Percentiles rank a stretch among this genome's conserved stretches.
phyloP scores from a whole-genome alignment of 352 stramenopile genomes.

The Globisporangium barbulae region DNA sequence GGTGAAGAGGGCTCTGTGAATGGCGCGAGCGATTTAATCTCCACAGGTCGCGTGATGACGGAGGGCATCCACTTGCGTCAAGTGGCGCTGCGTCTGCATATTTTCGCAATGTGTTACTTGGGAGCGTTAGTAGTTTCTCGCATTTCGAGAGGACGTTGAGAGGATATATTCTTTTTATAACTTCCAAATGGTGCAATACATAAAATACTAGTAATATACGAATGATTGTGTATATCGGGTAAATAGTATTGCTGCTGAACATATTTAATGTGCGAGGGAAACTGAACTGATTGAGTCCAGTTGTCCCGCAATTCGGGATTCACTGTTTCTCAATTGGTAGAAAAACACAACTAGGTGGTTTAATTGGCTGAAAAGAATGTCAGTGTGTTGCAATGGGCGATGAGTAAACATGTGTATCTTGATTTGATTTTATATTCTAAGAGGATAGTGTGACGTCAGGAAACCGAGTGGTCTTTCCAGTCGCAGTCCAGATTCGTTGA shows the following conservation, averaged over 20 bases:
- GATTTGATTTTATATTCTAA: no score
- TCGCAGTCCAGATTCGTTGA: no score
- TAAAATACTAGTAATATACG: neutral
- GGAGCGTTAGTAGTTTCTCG: neutral
- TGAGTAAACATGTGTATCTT: no score
- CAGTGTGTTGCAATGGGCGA: no score
- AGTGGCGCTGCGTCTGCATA: neutral
- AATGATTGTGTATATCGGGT: neutral
- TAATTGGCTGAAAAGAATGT: neutral
- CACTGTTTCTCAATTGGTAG: neutral
- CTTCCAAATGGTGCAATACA: fast-evolving
- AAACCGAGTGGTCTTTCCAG: no score
- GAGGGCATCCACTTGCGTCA: neutral
- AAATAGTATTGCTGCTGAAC: neutral
- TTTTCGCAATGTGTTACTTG: neutral
- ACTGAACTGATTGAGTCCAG: conserved; percentile 1
- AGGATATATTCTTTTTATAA: neutral
- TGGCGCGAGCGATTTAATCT: neutral
- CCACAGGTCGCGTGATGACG: neutral
- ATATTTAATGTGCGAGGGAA: neutral
- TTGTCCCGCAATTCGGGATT: neutral
- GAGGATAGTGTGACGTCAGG: no score
- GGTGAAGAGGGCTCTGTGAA: neutral
- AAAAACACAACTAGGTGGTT: neutral
- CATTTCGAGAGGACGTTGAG: neutral